These are phyloP conservation scores for Populus euphratica DNA, from an alignment of 345 rosid species.

Conservation along the genomic window DNA sequence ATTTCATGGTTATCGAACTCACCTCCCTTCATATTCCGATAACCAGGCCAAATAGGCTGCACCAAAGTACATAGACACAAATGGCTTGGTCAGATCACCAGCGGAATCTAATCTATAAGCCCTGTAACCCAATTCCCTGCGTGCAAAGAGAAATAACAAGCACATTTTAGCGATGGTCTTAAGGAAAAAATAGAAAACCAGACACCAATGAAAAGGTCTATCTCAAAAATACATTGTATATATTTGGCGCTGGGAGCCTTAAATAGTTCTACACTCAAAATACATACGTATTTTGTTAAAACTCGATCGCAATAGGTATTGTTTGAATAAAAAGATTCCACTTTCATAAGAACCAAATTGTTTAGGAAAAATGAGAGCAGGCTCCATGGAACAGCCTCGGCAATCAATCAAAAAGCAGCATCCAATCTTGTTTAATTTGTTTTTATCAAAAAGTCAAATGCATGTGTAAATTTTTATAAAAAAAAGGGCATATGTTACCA, in stretches of 20 bases:
- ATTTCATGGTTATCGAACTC: conserved; percentile 11
- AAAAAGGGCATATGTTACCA: not conserved
- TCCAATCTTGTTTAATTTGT: not conserved
- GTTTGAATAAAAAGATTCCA: not conserved
- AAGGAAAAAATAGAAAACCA: not conserved
- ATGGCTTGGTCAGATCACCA: conserved; percentile 74
- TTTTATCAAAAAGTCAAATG: not conserved
- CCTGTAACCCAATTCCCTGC: conserved; percentile 71
- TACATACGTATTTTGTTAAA: not conserved
- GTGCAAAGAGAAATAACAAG: conserved; percentile 13
- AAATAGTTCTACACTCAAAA: not conserved
- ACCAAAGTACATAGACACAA: conserved; percentile 82
- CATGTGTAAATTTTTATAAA: not conserved
- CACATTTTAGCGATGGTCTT: not conserved
- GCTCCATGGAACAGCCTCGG: not conserved
- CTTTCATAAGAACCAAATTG: not conserved
- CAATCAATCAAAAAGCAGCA: not conserved
- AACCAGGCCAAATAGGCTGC: conserved; percentile 81
- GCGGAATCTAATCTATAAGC: conserved; percentile 70
- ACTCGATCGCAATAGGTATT: not conserved
- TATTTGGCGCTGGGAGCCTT: not conserved
- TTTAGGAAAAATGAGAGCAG: not conserved
- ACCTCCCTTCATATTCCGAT: conserved; percentile 85
- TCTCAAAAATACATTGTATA: not conserved
- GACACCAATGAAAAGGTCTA: not conserved